A percentile compares a stretch with the other conserved stretches of the same genome.
These are phyloP conservation scores for Larix sibirica DNA, from an alignment of 83 land plant species.

Conservation along the genomic window DNA sequence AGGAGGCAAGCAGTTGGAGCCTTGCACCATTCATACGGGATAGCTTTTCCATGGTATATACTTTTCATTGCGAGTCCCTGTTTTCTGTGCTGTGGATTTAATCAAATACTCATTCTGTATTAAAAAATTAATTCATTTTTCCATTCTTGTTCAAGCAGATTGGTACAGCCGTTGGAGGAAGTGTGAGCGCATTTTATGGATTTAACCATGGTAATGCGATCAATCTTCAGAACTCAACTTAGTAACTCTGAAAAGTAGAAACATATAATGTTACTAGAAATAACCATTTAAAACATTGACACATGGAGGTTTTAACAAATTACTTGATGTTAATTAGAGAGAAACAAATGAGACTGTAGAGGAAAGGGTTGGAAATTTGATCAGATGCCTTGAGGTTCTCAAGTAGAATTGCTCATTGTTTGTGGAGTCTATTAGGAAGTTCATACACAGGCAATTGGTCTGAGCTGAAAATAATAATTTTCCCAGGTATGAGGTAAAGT, in stretches of 20 bases:
- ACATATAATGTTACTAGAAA: not conserved
- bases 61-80: not conserved
- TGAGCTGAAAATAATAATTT: too few species aligned
- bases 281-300: not conserved
- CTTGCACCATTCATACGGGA: constrained; percentile 58
- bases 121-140: not conserved
- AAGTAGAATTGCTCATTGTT: too few species aligned
- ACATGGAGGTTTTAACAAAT: not conserved
- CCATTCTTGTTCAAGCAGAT: constrained; percentile 32
- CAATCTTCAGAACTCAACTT: not conserved
- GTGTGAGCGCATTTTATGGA: constrained; percentile 66
- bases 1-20: constrained; percentile 67
- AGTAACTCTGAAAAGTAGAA: not conserved
- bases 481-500: too few species aligned
- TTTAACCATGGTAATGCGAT: constrained; percentile 53
- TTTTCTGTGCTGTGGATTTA: not conserved
- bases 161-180: constrained; percentile 68
- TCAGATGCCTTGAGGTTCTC: too few species aligned
- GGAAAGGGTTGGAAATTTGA: too few species aligned
- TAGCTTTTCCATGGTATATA: constrained; percentile 69
- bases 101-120: not conserved
- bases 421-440: too few species aligned
- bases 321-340: not conserved
- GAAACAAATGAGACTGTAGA: too few species aligned
- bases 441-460: too few species aligned